Base-by-base conservation (phyloP, 2,329 filamentous ascomycete species). In the Verticillium zaregamsianum region DNA sequence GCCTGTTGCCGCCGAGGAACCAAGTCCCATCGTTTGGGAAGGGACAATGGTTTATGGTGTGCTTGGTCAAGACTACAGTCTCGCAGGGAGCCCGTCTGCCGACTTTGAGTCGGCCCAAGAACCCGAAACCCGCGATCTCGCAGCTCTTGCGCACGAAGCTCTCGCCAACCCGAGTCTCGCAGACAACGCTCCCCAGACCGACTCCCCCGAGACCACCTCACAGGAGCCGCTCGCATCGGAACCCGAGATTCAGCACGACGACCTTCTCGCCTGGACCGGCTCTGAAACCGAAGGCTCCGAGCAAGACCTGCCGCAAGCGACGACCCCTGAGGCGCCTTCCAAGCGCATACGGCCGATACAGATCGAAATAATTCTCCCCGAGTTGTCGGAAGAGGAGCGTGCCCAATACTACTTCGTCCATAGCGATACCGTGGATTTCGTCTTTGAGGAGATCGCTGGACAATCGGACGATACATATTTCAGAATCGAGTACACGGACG, bases 401-500 rank as follows among this genome's bases (percentile, higher is more conserved):
- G 62, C 65, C 0, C 67, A 75, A 40, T 78, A 78, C 60, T 64
- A 61, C 2, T 60, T 61, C 11, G 64, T 76, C 3, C 65, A 68
- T 1, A 81, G 78, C 62, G 68, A 75, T 37, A 68, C 72, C 2
- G 70, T 82, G 15, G 73, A 79, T 39, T 69, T 66, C 4, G 66
- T 83, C 5, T 55, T 74, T 1, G 70, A 71, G 5, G 67, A 76
- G 59, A 64, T 71, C 15, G 64, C 71, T 15, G 63, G 67, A 20
- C 17, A 25, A 17, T 37, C 40, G 1, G 68, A 70, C 15, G 62
- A 73, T 11, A 25, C 67, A 2, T 69, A 68, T 25, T 79, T 78
- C 54, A 69, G 66, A 5, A 71, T 79, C 12, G 79, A 81, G 62
- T 82, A 81, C 57, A 75, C 76, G 33, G 80, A 83, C 65, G 81